phyloP scores from a whole-genome alignment of 192 early-diverging fungal species.

The Tieghemiomyces parasiticus region DNA sequence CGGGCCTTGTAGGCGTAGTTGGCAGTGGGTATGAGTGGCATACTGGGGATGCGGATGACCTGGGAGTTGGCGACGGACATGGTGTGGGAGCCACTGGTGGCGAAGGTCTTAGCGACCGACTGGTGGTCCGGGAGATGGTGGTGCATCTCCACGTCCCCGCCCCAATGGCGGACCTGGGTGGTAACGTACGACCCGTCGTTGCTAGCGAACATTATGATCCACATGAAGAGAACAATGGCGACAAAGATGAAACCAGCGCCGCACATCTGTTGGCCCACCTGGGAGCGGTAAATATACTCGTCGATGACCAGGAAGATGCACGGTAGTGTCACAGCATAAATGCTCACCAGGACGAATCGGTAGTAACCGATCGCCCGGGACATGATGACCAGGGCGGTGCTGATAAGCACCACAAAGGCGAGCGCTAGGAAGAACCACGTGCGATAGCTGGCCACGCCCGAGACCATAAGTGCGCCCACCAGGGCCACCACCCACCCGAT shows the following conservation, averaged over 20 bases:
- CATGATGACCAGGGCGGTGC: conserved; percentile 10
- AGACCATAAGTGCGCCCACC: conserved; percentile 20
- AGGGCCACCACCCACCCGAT: conserved; percentile 17
- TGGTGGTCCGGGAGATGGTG: conserved; percentile 11
- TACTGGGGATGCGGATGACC: conserved; percentile 21
- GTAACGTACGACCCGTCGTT: conserved; percentile 37
- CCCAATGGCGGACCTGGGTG: conserved; percentile 22
- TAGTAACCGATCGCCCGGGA: conserved; percentile 5
- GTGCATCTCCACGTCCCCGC: conserved; percentile 20
- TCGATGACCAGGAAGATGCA: conserved; percentile 25
- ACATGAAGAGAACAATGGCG: conserved; percentile 36
- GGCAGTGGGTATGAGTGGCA: conserved; percentile 23
- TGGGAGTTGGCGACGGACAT: conserved; percentile 23
- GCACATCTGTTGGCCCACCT: conserved; percentile 26
- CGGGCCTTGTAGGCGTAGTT: conserved; percentile 44
- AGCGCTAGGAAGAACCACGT: conserved; percentile 29
- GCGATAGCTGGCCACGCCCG: conserved; percentile 20
- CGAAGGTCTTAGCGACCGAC: conserved; percentile 21
- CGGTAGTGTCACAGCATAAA: conserved; percentile 16
- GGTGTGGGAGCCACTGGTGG: conserved; percentile 13
- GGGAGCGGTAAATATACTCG: conserved; percentile 26
- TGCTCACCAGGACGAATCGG: neutral
- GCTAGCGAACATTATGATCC: conserved; percentile 53
- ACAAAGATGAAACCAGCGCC: conserved; percentile 31
- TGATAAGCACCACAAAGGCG: conserved; percentile 7